Percentiles rank a stretch among this genome's conserved stretches.
phyloP scores from a whole-genome alignment of 805 yeast species.

The Starmerella sirachaensis region DNA sequence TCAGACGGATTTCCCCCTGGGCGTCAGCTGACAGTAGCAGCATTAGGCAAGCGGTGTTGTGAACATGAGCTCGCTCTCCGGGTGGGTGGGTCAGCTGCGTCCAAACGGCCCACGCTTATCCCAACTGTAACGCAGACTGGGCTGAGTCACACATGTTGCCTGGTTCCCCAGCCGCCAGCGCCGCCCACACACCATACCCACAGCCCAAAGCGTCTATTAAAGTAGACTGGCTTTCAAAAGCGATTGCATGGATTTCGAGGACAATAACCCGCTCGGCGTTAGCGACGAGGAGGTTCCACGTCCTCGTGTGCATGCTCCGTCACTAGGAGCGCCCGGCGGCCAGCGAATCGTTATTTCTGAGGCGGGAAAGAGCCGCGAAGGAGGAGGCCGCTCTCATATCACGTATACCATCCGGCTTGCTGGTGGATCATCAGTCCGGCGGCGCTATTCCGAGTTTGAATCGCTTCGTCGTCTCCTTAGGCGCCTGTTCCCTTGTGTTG shows the following conservation, averaged over 20 bases:
- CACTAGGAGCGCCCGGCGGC: conserved; percentile 2
- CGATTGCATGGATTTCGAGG: conserved; percentile 33
- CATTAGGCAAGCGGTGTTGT: too few relatives aligned
- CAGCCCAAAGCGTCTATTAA: too few relatives aligned
- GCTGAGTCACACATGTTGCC: too few relatives aligned
- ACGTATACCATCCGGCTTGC: conserved; percentile 62
- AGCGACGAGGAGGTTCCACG: conserved; percentile 19
- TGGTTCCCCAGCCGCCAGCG: too few relatives aligned
- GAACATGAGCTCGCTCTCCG: too few relatives aligned
- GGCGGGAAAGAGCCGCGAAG: conserved; percentile 79
- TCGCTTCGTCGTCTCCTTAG: conserved; percentile 59
- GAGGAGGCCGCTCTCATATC: conserved; percentile 60
- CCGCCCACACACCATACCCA: too few relatives aligned
- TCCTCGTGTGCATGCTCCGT: conserved; percentile 2
- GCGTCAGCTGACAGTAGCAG: too few relatives aligned
- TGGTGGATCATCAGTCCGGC: conserved; percentile 51
- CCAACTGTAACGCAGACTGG: too few relatives aligned
- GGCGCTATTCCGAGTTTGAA: conserved; percentile 90
- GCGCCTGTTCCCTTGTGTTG: conserved; percentile 62
- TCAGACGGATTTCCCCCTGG: too few relatives aligned
- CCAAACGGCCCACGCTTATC: too few relatives aligned
- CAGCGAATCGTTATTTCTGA: conserved; percentile 40
- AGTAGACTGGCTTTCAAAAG: too few relatives aligned
- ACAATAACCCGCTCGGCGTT: conserved; percentile 36
- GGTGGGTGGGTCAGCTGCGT: too few relatives aligned